Conservation (phyloP, 768 basidiomycete species). For the Lentinula raphanica region DNA sequence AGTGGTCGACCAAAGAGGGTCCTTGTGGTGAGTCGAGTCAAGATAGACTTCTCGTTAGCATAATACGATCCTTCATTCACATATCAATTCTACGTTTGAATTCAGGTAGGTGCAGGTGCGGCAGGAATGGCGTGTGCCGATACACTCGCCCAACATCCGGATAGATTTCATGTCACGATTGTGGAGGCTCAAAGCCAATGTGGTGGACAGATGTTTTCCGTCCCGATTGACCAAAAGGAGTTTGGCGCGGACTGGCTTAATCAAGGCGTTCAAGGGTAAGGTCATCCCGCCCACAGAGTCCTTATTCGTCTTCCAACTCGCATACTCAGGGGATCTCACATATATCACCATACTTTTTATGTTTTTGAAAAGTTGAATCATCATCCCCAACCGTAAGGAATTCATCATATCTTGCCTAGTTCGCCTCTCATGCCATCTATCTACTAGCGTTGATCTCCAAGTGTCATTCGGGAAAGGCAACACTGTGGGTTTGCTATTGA, state of each 20-base stretch:
- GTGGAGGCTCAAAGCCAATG: constrained; percentile 9
- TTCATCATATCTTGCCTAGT: not conserved
- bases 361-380: constrained; percentile 6
- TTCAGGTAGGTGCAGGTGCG: constrained; percentile 7
- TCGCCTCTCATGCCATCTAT: not conserved
- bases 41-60: not conserved
- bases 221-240: constrained; percentile 3
- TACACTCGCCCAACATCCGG: constrained; percentile 8
- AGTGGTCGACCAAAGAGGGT: not conserved
- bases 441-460: constrained; percentile 8
- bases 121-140: constrained; percentile 9
- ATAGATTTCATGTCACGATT: constrained; percentile 9
- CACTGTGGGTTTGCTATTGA: constrained; percentile 1
- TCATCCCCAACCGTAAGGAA: constrained; percentile 6
- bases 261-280: constrained; percentile 11
- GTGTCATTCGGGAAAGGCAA: constrained; percentile 10
- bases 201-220: constrained; percentile 11
- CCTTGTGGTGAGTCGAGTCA: not conserved
- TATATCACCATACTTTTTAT: constrained; percentile 9
- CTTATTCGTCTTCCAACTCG: not conserved
- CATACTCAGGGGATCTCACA: constrained; percentile 6
- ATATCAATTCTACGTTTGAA: not conserved
- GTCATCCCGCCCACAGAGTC: not conserved
- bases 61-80: not conserved
- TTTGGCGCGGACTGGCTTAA: constrained; percentile 9